A percentile compares a stretch with the other conserved stretches of the same genome.
Conservation (phyloP, 1,284 basidiomycete species). For the Heterobasidion irregulare region DNA sequence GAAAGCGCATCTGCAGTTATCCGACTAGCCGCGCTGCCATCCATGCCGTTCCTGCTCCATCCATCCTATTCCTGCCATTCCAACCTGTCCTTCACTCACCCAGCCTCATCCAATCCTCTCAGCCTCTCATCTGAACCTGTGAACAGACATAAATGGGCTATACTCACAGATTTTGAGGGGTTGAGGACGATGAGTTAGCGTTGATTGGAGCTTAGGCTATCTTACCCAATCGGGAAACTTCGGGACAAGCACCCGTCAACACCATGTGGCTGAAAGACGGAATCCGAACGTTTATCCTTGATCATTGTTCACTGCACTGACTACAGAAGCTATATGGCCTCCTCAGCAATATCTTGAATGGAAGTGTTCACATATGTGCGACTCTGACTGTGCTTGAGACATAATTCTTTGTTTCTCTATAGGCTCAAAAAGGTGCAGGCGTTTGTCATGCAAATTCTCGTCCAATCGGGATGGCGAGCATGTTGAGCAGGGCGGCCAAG, state of each 20-base stretch:
- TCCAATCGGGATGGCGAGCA: too few species aligned
- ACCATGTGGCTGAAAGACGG: neutral
- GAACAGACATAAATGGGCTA: neutral
- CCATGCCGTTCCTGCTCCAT: slow-evolving; percentile 22
- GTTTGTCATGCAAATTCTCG: too few species aligned
- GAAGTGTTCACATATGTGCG: too few species aligned
- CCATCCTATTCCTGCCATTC: slow-evolving; percentile 14
- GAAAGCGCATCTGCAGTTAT: neutral
- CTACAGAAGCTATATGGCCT: too few species aligned
- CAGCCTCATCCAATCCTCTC: neutral
- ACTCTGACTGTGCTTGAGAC: neutral
- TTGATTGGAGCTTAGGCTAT: slow-evolving; percentile 1
- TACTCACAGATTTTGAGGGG: slow-evolving; percentile 31
- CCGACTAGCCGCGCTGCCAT: slow-evolving; percentile 15
- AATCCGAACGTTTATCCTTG: too few species aligned
- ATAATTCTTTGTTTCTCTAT: neutral
- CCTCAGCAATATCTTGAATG: too few species aligned
- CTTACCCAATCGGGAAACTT: neutral
- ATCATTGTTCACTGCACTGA: too few species aligned
- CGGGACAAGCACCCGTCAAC: slow-evolving; percentile 9
- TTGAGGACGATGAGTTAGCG: slow-evolving; percentile 21
- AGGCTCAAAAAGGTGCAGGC: too few species aligned
- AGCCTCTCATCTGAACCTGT: neutral
- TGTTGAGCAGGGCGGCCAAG: too few species aligned
- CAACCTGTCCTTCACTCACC: neutral